phyloP scores from a whole-genome alignment of 805 yeast species.

The Pichia manshurica region DNA sequence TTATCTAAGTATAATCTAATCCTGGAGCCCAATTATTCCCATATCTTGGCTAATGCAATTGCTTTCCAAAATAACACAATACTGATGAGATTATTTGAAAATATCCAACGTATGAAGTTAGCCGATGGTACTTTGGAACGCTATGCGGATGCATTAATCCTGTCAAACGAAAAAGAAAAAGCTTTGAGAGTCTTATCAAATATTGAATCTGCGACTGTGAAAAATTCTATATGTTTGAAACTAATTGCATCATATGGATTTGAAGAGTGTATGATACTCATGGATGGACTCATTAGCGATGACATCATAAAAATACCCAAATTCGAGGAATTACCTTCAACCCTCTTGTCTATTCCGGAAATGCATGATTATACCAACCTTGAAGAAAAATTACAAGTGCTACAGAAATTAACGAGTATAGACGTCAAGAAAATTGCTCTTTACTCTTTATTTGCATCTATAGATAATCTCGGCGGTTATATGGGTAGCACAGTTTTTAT shows the following conservation, averaged over 20 bases:
- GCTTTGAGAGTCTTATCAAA: constrained; percentile 10
- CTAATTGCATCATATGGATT: constrained; percentile 11
- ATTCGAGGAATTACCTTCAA: constrained; percentile 11
- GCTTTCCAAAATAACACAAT: not conserved
- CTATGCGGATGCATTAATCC: constrained; percentile 11
- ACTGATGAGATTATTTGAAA: not conserved
- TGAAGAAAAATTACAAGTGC: not conserved
- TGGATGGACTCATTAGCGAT: constrained; percentile 1
- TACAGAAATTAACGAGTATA: constrained; percentile 1
- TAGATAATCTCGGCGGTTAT: constrained; percentile 17
- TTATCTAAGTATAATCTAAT: not conserved
- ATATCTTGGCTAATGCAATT: constrained; percentile 15
- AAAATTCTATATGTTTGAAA: constrained; percentile 7
- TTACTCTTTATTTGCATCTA: constrained; percentile 18
- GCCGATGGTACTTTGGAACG: not conserved
- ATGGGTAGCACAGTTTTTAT: constrained; percentile 17
- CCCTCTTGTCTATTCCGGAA: constrained; percentile 8
- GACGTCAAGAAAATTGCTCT: constrained; percentile 15
- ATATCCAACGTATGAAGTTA: not conserved
- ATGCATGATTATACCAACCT: constrained; percentile 12
- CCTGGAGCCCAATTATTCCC: constrained; percentile 13
- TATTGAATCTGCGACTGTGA: constrained; percentile 8
- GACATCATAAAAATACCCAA: not conserved
- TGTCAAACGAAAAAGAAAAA: constrained; percentile 9
- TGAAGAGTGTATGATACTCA: constrained; percentile 3